Evolutionary conservation across 2,329 filamentous ascomycete genomes (phyloP), one percentile per base, ranked within the genome.

Genomic region (Fusarium continuum): DNA sequence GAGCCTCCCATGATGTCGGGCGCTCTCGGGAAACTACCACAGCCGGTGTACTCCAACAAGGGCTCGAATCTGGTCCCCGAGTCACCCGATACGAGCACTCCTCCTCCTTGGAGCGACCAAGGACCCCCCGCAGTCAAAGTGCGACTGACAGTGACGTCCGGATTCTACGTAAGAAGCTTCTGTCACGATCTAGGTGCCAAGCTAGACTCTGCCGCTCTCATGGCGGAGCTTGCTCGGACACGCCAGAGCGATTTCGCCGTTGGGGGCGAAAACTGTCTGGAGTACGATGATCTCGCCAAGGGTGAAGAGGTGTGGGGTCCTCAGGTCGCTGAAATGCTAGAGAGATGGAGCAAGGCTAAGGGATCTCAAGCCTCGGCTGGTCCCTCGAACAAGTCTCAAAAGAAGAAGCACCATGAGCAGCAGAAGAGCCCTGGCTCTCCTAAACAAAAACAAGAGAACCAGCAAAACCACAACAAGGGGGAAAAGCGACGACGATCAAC

Each of bases 151-250:
- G 94, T 97, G 46, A 93, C 93, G 3, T 96, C 93, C 1, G 95
- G 95, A 32, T 99, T 97, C 82, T 99, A 99, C 76, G 93, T 99
- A 13, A 90, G 95, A 62, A 96, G 91, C 55, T 87, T 99, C 68
- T 93, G 92, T 70, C 93, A 98, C 74, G 95, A 99, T 71, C 83
- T 99, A 4, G 95, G 94, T 19, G 82, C 88, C 65, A 92, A 92
- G 67, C 83, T 97, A 13, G 88, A 86, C 47, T 96, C 92, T 11
- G 88, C 91, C 20, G 95, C 85, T 28, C 83, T 95, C 65, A 98
- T 99, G 94, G 87, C 91, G 19, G 88, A 91, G 68, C 85, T 99
- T 17, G 85, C 90, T 53, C 89, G 95, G 50, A 90, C 87, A 4
- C 86, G 91, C 47, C 95, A 99, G 77, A 91, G 88, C 16, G 86